A percentile compares a stretch with the other conserved stretches of the same genome.
Evolutionary conservation across 129 eudicot genomes (phyloP).

Genomic region (Tanacetum coccineum): DNA sequence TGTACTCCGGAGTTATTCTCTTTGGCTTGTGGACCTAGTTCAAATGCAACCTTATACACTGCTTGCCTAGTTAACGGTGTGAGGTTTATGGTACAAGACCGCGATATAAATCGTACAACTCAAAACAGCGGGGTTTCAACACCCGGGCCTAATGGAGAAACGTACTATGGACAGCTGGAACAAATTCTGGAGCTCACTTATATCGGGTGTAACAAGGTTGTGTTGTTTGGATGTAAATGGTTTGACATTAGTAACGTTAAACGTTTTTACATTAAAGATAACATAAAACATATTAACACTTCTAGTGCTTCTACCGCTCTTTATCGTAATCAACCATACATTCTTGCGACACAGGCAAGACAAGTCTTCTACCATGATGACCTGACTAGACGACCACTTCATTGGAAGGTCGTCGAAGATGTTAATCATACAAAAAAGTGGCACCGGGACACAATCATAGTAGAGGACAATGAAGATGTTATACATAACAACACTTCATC

Average conservation of each 20-base stretch:
- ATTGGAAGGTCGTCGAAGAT: background rate
- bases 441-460: background rate
- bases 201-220: background rate
- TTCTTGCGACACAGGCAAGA: conserved; percentile 2
- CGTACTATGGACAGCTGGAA: background rate
- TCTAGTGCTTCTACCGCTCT: background rate
- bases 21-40: background rate
- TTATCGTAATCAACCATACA: background rate
- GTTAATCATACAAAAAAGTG: background rate
- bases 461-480: no score
- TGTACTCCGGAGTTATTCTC: background rate
- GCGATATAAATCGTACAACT: background rate
- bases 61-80: conserved; percentile 1
- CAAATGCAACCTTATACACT: background rate
- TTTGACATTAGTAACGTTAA: background rate
- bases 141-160: background rate
- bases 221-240: conserved; percentile 9
- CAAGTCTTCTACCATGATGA: background rate
- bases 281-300: background rate
- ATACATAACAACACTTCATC: background rate
- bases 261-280: background rate
- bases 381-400: background rate
- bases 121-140: background rate
- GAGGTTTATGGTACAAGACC: background rate
- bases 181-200: background rate